Conservation (phyloP, 129 eudicot species). For the Pulicaria dysenterica region DNA sequence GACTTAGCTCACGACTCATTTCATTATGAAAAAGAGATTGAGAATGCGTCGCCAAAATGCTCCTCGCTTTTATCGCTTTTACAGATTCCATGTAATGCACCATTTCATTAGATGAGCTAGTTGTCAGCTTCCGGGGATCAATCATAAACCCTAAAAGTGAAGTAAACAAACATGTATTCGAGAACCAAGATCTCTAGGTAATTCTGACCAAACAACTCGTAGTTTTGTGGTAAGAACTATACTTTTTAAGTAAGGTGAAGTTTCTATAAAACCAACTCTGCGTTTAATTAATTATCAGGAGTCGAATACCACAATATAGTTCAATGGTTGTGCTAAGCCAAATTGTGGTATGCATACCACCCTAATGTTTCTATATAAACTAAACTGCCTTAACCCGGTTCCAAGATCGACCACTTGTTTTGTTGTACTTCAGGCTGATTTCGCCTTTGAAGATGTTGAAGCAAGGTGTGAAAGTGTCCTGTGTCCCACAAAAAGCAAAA, state of each 20-base stretch:
- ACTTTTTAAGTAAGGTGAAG: not conserved
- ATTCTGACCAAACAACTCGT: not conserved
- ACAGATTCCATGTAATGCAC: no score
- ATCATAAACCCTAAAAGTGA: no score
- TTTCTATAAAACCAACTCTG: not conserved
- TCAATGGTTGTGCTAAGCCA: not conserved
- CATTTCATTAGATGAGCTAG: no score
- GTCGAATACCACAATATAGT: not conserved
- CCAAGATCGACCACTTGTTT: constrained; percentile 1
- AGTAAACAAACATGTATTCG: no score
- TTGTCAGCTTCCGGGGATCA: no score
- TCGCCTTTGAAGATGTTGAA: constrained; percentile 74
- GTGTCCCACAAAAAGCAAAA: constrained; percentile 89
- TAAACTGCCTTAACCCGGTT: not conserved
- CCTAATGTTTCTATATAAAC: constrained; percentile 12
- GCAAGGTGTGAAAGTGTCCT: constrained; percentile 80
- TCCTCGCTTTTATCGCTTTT: no score
- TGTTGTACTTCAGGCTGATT: constrained; percentile 56
- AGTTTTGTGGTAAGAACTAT: no score
- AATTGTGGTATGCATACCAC: constrained; percentile 4
- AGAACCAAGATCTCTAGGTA: no score
- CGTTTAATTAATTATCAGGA: constrained; percentile 1
- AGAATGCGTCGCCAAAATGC: no score
- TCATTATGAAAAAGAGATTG: no score
- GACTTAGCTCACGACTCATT: no score